phyloP scores from a whole-genome alignment of 495 filamentous ascomycete genomes.

The Penicillium malachiteum region DNA sequence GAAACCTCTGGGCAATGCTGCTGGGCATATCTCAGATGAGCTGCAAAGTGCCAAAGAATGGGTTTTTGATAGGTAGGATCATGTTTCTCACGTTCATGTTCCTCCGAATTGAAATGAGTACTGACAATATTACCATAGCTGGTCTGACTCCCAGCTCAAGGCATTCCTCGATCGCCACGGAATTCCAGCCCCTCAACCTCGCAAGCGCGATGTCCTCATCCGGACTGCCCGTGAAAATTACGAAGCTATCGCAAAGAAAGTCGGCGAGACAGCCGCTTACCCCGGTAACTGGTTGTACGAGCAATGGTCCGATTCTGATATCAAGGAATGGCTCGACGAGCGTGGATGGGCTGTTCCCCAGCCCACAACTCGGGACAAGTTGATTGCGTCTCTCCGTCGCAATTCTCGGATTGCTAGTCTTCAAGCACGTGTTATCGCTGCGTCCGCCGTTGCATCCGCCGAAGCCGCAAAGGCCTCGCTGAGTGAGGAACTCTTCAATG shows the following conservation, averaged over 20 bases:
- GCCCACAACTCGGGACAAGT: constrained; percentile 78
- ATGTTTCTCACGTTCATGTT: neutral
- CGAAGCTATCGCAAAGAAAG: constrained; percentile 76
- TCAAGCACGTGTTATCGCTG: constrained; percentile 55
- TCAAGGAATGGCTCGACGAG: constrained; percentile 84
- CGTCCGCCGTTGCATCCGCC: constrained; percentile 64
- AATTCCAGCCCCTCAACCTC: constrained; percentile 78
- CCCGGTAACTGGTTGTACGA: constrained; percentile 96
- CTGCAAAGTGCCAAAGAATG: constrained; percentile 77
- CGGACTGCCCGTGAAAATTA: constrained; percentile 78
- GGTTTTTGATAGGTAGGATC: constrained; percentile 84
- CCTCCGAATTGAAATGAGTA: too few species aligned
- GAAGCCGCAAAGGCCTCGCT: constrained; percentile 66
- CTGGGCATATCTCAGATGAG: constrained; percentile 68
- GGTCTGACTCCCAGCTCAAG: constrained; percentile 86
- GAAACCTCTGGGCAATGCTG: constrained; percentile 70
- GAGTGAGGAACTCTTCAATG: constrained; percentile 79
- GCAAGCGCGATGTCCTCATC: constrained; percentile 79
- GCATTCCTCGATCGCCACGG: constrained; percentile 85
- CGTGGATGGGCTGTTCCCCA: constrained; percentile 87
- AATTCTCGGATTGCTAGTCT: constrained; percentile 80
- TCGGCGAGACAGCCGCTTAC: constrained; percentile 75
- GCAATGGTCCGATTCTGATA: constrained; percentile 76
- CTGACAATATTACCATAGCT: constrained; percentile 43
- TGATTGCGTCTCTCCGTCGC: constrained; percentile 86